A percentile compares a stretch with the other conserved stretches of the same genome.
phyloP scores from a whole-genome alignment of 2,329 filamentous ascomycete species.

The Ophiostoma montium region DNA sequence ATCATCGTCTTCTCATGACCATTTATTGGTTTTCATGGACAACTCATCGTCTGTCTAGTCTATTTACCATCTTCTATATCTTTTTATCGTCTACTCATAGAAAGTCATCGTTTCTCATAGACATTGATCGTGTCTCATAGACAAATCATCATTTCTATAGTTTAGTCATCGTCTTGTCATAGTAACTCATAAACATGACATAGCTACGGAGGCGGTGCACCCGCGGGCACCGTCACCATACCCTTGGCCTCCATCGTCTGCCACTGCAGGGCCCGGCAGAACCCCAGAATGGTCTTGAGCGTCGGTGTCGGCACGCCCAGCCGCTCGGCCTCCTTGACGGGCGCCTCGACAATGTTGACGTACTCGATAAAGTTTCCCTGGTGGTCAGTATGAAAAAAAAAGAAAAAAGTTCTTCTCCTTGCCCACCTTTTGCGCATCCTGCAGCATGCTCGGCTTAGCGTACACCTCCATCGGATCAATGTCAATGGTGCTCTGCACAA shows the following conservation, averaged over 20 bases:
- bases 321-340: conserved; percentile 34
- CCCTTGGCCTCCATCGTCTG: conserved; percentile 30
- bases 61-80: neutral
- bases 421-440: conserved; percentile 33
- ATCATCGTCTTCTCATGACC: too few relatives aligned
- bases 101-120: too few relatives aligned
- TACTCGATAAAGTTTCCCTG: conserved; percentile 38
- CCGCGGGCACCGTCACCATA: conserved; percentile 14
- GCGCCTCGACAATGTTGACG: conserved; percentile 42
- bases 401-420: too few relatives aligned
- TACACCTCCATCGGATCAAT: conserved; percentile 34
- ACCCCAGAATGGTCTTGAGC: conserved; percentile 31
- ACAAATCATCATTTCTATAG: too few relatives aligned
- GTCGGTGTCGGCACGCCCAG: conserved; percentile 35
- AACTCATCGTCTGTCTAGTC: too few relatives aligned
- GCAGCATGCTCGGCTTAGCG: conserved; percentile 38
- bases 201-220: neutral
- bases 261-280: conserved; percentile 34
- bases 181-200: too few relatives aligned
- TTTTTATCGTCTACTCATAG: neutral
- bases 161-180: too few relatives aligned
- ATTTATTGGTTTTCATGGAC: too few relatives aligned
- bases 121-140: too few relatives aligned
- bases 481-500: conserved; percentile 31
- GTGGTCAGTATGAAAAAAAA: too few relatives aligned